A percentile compares a stretch with the other conserved stretches of the same genome.
These are phyloP conservation scores for Macrophomina pseudophaseolina DNA, from an alignment of 2,329 filamentous ascomycete species.

Conservation along the genomic window DNA sequence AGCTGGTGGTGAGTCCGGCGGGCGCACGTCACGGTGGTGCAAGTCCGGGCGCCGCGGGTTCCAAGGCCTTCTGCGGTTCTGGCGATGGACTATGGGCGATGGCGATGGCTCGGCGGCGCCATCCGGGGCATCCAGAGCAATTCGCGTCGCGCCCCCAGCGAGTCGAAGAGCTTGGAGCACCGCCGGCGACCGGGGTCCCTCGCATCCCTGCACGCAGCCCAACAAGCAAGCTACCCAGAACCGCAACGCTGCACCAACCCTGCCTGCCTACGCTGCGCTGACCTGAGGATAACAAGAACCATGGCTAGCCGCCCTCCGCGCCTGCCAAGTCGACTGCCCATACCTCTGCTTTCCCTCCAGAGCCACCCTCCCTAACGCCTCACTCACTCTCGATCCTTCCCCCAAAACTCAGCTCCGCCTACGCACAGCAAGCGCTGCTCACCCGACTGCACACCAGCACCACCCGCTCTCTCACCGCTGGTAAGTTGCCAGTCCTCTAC, in stretches of 20 bases:
- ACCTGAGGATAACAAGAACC: conserved; percentile 18
- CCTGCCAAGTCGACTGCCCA: conserved; percentile 3
- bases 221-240: conserved; percentile 24
- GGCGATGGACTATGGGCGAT: not conserved
- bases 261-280: not conserved
- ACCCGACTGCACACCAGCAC: not conserved
- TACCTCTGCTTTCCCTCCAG: not conserved
- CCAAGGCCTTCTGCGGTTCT: not conserved
- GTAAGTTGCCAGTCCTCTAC: not conserved
- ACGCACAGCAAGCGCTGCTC: conserved; percentile 8
- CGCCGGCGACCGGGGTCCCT: not conserved
- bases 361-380: not conserved
- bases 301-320: conserved; percentile 14
- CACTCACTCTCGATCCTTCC: conserved; percentile 6
- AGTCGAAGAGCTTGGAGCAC: not conserved
- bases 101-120: not conserved
- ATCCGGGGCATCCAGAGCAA: not conserved
- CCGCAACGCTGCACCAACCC: conserved; percentile 15
- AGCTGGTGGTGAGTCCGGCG: not conserved
- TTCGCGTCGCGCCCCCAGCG: conserved; percentile 10
- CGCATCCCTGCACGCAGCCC: conserved; percentile 18
- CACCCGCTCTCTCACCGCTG: not conserved
- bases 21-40: conserved; percentile 17
- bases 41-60: not conserved
- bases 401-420: not conserved